Evolutionary conservation across 345 rosid species (phyloP).

Genomic region (Euphorbia tirucalli): DNA sequence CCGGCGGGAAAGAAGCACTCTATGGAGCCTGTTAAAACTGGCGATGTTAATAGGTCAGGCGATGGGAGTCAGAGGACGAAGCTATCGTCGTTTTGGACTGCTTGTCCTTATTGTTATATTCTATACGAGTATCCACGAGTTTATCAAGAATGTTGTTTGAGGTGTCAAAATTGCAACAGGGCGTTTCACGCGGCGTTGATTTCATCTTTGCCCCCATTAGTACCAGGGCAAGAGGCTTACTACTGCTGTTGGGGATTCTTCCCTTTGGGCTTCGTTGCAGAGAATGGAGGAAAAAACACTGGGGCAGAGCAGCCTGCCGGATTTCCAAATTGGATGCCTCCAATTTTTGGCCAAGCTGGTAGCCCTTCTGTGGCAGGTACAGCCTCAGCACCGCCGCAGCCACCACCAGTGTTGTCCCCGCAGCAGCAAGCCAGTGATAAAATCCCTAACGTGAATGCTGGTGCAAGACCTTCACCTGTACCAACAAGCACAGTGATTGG

Average conservation of each 20-base stretch:
- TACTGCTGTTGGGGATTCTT: conserved; percentile 87
- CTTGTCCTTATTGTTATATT: conserved; percentile 81
- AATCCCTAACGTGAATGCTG: neutral
- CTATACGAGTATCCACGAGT: conserved; percentile 74
- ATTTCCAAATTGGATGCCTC: conserved; percentile 26
- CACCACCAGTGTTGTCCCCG: too few relatives aligned
- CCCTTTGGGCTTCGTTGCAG: conserved; percentile 60
- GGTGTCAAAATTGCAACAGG: conserved; percentile 67
- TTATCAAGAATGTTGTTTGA: conserved; percentile 75
- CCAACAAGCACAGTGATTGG: neutral
- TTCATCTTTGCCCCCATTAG: conserved; percentile 60
- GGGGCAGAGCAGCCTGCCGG: neutral
- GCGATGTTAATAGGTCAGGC: neutral
- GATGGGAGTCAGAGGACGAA: conserved; percentile 25
- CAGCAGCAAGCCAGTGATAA: neutral
- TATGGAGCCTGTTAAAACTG: neutral
- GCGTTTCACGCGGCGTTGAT: conserved; percentile 72
- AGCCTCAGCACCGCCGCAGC: neutral
- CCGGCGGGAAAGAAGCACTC: conserved; percentile 2
- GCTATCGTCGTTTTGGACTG: conserved; percentile 76
- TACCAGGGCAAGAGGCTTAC: conserved; percentile 80
- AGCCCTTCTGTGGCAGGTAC: neutral
- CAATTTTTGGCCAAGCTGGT: conserved; percentile 14
- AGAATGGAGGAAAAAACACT: conserved; percentile 24
- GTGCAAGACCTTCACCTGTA: conserved; percentile 3